Conservation (phyloP, 2,329 filamentous ascomycete species). For the Exserohilum turcica region DNA sequence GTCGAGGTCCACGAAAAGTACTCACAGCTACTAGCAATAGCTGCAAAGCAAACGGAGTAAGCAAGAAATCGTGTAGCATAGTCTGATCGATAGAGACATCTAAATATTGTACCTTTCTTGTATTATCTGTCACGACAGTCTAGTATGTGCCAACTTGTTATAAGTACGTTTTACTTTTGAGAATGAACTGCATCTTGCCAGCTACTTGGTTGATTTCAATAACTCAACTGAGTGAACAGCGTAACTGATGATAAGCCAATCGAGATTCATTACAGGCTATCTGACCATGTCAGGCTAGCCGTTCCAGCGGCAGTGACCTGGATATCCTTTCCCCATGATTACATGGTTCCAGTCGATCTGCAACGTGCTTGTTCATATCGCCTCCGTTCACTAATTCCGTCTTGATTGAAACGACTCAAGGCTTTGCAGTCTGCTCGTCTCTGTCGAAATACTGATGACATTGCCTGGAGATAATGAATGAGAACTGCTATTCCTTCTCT, state of each 20-base stretch:
- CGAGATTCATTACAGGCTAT: not conserved
- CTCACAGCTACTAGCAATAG: slow-evolving; percentile 11
- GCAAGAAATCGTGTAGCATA: not conserved
- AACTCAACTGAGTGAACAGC: not conserved
- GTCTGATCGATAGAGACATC: not conserved
- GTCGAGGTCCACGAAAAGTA: slow-evolving; percentile 21
- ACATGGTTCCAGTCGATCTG: not conserved
- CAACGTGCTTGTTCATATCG: slow-evolving; percentile 4
- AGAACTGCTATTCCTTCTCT: not conserved
- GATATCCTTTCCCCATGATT: not conserved
- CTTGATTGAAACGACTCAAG: not conserved
- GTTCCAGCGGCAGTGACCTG: not conserved
- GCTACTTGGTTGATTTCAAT: not conserved
- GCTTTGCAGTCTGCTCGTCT: slow-evolving; percentile 3
- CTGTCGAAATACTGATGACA: not conserved
- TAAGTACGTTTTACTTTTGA: not conserved
- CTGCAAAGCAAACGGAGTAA: not conserved
- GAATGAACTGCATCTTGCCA: slow-evolving; percentile 3
- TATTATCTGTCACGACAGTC: not conserved
- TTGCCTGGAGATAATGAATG: slow-evolving; percentile 4
- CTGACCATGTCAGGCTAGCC: not conserved
- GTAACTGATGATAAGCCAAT: slow-evolving; percentile 1
- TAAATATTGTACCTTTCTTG: slow-evolving; percentile 3
- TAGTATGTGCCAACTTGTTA: not conserved
- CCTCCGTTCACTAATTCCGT: slow-evolving; percentile 3